Evolutionary conservation across 371 early-diverging fungal genomes (phyloP).

Genomic region (Mucor mucedo): DNA sequence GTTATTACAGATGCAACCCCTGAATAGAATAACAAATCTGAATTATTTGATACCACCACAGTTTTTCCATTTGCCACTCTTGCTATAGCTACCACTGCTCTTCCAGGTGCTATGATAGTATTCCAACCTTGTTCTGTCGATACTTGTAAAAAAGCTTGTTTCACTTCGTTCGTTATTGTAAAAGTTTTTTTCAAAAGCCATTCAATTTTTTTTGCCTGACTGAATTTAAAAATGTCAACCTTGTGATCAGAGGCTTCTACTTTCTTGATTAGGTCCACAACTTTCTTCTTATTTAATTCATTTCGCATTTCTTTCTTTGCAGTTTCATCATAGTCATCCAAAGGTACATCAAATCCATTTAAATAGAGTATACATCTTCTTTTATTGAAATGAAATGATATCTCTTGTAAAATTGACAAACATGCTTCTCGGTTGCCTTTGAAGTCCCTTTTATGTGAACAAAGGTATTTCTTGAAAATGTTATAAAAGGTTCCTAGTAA

Average conservation of each 20-base stretch:
- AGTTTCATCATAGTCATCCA: not conserved
- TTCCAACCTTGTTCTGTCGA: not conserved
- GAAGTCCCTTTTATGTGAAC: not conserved
- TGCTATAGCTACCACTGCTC: not conserved
- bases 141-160: not conserved
- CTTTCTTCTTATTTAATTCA: not conserved
- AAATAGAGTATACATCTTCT: not conserved
- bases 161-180: constrained; percentile 1
- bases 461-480: not conserved
- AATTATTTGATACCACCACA: not conserved
- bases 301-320: not conserved
- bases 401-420: not conserved
- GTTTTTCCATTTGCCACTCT: not conserved
- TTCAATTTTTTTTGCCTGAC: not conserved
- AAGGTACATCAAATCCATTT: not conserved
- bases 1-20: not conserved
- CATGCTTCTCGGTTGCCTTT: not conserved
- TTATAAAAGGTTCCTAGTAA: not conserved
- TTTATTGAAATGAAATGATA: not conserved
- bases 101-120: not conserved
- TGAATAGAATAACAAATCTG: not conserved
- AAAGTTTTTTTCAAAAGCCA: constrained; percentile 4
- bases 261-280: not conserved
- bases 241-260: not conserved
- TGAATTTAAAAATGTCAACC: not conserved